Percentiles rank a stretch among this genome's conserved stretches.
Conservation (phyloP, 2,329 filamentous ascomycete species). For the Rhynchosporium secalis region DNA sequence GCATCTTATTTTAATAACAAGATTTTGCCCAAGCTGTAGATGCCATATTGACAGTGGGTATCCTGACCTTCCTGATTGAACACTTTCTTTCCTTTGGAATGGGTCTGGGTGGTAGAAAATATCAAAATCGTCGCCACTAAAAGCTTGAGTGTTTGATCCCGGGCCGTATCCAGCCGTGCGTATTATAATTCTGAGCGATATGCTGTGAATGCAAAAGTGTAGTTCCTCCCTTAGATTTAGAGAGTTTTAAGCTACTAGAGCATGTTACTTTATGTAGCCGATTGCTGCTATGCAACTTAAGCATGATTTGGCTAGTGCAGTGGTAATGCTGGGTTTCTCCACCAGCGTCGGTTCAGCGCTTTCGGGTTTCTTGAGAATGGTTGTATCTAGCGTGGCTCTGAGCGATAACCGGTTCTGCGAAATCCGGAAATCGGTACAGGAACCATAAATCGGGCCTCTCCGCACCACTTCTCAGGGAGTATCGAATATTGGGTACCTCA, state of each 20-base stretch:
- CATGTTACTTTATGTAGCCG: not conserved
- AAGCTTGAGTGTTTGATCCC: slow-evolving; percentile 1
- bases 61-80: not conserved
- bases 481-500: not conserved
- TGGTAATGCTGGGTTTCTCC: not conserved
- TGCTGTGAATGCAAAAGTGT: not conserved
- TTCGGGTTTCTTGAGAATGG: not conserved
- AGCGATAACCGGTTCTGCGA: not conserved
- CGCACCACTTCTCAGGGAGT: not conserved
- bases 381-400: not conserved
- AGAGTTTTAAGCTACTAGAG: not conserved
- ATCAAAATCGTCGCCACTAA: not conserved
- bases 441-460: not conserved
- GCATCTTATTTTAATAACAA: too few relatives aligned
- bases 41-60: not conserved
- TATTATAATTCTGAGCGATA: not conserved
- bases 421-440: not conserved
- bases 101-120: slow-evolving; percentile 2
- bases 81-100: not conserved
- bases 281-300: slow-evolving; percentile 1
- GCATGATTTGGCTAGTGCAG: not conserved
- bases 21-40: not conserved
- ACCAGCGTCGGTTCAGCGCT: not conserved
- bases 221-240: not conserved
- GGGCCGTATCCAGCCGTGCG: not conserved